phyloP scores from a whole-genome alignment of 129 eudicot species.

The Pseudognaphalium luteoalbum region DNA sequence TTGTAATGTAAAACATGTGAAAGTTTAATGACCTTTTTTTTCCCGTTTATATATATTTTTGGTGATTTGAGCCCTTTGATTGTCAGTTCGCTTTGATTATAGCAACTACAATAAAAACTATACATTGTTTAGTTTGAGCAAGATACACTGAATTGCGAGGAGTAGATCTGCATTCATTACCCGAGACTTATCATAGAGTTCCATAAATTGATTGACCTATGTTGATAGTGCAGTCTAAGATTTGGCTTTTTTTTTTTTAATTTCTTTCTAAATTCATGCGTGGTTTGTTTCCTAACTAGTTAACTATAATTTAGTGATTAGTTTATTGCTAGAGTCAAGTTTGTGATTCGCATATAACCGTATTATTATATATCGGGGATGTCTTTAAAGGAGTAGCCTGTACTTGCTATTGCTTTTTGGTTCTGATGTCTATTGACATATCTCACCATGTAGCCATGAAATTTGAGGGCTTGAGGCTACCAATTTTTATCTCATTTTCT shows the following conservation, averaged over 20 bases:
- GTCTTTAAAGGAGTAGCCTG: neutral
- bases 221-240: constrained; percentile 9
- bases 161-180: neutral
- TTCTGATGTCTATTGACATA: neutral
- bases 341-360: neutral
- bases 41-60: neutral
- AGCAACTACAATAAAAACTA: neutral
- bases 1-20: neutral
- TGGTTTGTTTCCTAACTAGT: neutral
- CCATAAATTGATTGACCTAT: neutral
- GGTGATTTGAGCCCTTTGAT: neutral
- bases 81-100: neutral
- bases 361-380: neutral
- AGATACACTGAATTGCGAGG: constrained; percentile 17
- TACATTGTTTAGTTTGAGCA: neutral
- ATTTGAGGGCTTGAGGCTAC: neutral
- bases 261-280: neutral
- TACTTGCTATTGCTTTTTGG: neutral
- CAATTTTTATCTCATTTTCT: neutral
- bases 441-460: neutral
- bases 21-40: neutral
- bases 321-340: neutral
- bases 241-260: neutral
- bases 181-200: neutral
- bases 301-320: neutral